Percentiles rank a stretch among this genome's conserved stretches.
Conservation (phyloP, 306 rosid genomes). For the Quercus parvula region DNA sequence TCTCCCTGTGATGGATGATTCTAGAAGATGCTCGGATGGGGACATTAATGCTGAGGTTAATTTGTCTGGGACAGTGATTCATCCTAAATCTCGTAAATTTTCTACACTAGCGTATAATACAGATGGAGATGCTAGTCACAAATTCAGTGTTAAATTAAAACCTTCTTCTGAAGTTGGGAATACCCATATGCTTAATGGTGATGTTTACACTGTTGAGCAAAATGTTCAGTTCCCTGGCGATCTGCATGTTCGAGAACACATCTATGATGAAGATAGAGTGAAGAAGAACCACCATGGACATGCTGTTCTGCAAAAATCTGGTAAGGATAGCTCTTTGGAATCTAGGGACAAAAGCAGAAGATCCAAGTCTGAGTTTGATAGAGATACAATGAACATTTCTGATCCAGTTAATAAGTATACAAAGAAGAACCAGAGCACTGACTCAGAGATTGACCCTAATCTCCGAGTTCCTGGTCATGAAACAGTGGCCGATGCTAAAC, state of each 20-base stretch:
- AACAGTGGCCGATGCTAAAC: conserved; percentile 28
- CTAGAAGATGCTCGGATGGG: conserved; percentile 27
- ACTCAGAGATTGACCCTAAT: conserved; percentile 35
- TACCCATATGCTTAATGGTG: conserved; percentile 27
- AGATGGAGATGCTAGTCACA: conserved; percentile 37
- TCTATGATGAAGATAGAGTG: conserved; percentile 26
- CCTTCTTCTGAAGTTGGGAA: conserved; percentile 33
- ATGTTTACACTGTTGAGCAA: conserved; percentile 24
- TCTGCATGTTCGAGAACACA: conserved; percentile 12
- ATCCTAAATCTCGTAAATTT: conserved; percentile 33
- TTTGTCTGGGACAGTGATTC: conserved; percentile 26
- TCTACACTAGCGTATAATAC: conserved; percentile 22
- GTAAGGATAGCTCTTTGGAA: conserved; percentile 30
- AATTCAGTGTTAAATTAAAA: conserved; percentile 27
- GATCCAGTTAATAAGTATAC: conserved; percentile 42
- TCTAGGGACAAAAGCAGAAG: conserved; percentile 37
- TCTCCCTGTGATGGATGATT: conserved; percentile 23
- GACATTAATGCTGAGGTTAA: conserved; percentile 23
- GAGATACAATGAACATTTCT: conserved; percentile 34
- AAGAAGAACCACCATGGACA: conserved; percentile 30
- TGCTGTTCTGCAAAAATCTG: conserved; percentile 33
- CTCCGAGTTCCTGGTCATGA: conserved; percentile 27
- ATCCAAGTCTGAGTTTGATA: conserved; percentile 33
- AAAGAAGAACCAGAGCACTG: conserved; percentile 33
- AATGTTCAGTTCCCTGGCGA: conserved; percentile 26